Evolutionary conservation across 2,329 filamentous ascomycete species (phyloP).

Genomic region (Aspergillus piperis): DNA sequence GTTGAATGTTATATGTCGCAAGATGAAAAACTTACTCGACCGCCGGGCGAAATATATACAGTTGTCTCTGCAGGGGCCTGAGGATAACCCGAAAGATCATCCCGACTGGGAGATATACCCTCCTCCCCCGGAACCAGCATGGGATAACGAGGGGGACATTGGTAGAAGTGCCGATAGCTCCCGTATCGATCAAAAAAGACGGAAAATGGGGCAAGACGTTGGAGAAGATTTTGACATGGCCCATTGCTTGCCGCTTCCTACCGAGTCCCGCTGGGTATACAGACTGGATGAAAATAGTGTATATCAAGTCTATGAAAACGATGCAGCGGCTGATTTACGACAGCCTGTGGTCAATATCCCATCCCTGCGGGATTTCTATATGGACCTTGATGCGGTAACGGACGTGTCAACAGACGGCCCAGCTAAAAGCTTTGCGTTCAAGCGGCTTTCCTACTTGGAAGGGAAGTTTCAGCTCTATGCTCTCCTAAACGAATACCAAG

Average conservation of each 20-base stretch:
- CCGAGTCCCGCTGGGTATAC: conserved; percentile 70
- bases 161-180: conserved; percentile 35
- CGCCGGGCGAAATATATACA: conserved; percentile 85
- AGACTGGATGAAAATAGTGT: conserved; percentile 80
- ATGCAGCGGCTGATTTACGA: conserved; percentile 61
- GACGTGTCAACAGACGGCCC: conserved; percentile 93
- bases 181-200: conserved; percentile 58
- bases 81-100: conserved; percentile 86
- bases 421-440: conserved; percentile 95
- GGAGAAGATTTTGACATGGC: conserved; percentile 88
- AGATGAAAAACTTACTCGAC: conserved; percentile 87
- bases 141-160: conserved; percentile 64
- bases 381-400: conserved; percentile 85
- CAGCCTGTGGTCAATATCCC: conserved; percentile 80
- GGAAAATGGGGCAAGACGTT: conserved; percentile 87
- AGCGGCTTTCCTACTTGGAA: conserved; percentile 90
- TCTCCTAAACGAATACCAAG: conserved; percentile 93
- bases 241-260: conserved; percentile 74
- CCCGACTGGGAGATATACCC: conserved; percentile 87
- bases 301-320: conserved; percentile 84
- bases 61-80: conserved; percentile 76
- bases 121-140: conserved; percentile 85
- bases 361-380: conserved; percentile 90
- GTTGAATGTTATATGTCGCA: conserved; percentile 80
- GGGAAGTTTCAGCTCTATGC: conserved; percentile 95